phyloP scores from a whole-genome alignment of 495 filamentous ascomycete species.

The Annulohypoxylon maeteangense region DNA sequence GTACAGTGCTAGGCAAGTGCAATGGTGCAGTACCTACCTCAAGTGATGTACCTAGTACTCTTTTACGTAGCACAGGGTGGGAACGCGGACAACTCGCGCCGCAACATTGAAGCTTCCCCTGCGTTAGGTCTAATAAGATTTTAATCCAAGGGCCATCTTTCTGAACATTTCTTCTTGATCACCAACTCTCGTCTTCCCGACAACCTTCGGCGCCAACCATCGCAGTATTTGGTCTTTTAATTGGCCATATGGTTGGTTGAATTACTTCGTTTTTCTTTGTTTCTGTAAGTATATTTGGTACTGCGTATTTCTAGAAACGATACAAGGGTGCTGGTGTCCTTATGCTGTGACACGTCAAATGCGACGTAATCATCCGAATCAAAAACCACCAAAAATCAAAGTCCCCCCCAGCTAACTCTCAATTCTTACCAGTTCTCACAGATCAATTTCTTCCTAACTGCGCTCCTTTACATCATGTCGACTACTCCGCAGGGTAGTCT shows the following conservation, averaged over 20 bases:
- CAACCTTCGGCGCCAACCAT: slow-evolving; percentile 33
- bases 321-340: background rate
- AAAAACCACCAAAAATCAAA: slow-evolving; percentile 6
- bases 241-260: slow-evolving; percentile 40
- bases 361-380: slow-evolving; percentile 26
- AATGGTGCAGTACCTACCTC: slow-evolving; percentile 3
- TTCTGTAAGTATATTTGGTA: slow-evolving; percentile 35
- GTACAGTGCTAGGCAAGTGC: background rate
- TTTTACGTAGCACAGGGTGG: slow-evolving; percentile 32
- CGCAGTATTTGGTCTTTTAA: slow-evolving; percentile 19
- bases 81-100: slow-evolving; percentile 27
- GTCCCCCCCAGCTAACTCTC: slow-evolving; percentile 15
- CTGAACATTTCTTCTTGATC: slow-evolving; percentile 22
- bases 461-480: slow-evolving; percentile 51
- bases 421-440: slow-evolving; percentile 19
- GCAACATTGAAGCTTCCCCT: slow-evolving; percentile 33
- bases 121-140: slow-evolving; percentile 34
- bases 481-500: slow-evolving; percentile 61
- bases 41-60: background rate
- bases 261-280: slow-evolving; percentile 30
- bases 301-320: background rate
- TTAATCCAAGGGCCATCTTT: slow-evolving; percentile 24
- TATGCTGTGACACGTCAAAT: slow-evolving; percentile 22
- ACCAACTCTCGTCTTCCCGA: slow-evolving; percentile 23
- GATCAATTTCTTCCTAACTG: slow-evolving; percentile 28